Conservation (phyloP, 2,329 filamentous ascomycete genomes). For the Pseudohalonectria lignicola region DNA sequence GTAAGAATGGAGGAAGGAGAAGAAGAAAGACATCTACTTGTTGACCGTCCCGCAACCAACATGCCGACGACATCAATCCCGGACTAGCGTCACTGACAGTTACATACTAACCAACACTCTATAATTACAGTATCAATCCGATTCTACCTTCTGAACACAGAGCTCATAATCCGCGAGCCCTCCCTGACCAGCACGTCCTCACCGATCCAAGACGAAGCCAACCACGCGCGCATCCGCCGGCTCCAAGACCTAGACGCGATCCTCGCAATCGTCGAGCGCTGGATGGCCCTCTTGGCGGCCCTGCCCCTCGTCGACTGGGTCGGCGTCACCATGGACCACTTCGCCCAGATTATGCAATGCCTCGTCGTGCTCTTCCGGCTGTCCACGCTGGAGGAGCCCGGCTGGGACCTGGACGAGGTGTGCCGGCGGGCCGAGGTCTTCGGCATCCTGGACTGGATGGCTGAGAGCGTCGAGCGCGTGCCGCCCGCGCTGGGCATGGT, state of each 20-base stretch:
- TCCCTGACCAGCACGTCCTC: constrained; percentile 2
- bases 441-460: constrained; percentile 9
- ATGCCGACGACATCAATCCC: too few species aligned
- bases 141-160: constrained; percentile 11
- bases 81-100: too few species aligned
- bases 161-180: constrained; percentile 11
- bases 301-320: constrained; percentile 9
- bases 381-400: constrained; percentile 9
- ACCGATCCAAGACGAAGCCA: too few species aligned
- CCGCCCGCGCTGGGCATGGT: constrained; percentile 7
- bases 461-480: constrained; percentile 6
- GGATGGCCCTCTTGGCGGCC: constrained; percentile 7
- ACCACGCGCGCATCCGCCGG: constrained; percentile 6
- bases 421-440: constrained; percentile 11
- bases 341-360: constrained; percentile 13
- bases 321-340: constrained; percentile 11
- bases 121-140: too few species aligned
- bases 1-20: too few species aligned
- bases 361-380: constrained; percentile 14
- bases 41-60: constrained; percentile 3
- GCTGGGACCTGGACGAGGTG: constrained; percentile 13
- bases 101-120: too few species aligned
- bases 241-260: constrained; percentile 11
- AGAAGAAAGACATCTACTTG: too few species aligned
- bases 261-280: constrained; percentile 9